Conservation (phyloP, 208 protist genomes). For the Acanthamoeba lenticulata region DNA sequence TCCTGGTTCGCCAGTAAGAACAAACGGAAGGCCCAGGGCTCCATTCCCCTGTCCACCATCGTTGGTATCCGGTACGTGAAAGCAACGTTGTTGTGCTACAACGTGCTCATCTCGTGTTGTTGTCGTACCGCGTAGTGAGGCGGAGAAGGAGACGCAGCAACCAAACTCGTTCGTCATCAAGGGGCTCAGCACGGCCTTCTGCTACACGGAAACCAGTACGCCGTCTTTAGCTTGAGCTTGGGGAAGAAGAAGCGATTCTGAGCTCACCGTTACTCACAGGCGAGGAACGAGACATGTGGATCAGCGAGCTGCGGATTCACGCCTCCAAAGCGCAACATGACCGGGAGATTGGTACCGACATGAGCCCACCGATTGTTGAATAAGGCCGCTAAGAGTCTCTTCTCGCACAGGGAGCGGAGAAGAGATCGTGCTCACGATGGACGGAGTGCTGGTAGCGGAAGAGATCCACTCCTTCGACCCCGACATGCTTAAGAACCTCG, state of each 20-base stretch:
- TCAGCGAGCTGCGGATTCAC: conserved; percentile 40
- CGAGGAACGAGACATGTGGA: conserved; percentile 51
- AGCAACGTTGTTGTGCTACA: background rate
- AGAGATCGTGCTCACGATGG: conserved; percentile 24
- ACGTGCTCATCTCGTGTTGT: background rate
- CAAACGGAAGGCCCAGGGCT: background rate
- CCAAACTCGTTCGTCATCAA: background rate
- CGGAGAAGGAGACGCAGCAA: conserved; percentile 12
- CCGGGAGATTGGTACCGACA: background rate
- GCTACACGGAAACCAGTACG: background rate
- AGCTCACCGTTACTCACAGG: background rate
- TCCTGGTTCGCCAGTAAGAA: conserved; percentile 41
- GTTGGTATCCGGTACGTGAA: background rate
- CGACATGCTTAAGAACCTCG: background rate
- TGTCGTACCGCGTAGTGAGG: background rate
- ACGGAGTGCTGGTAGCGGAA: conserved; percentile 6
- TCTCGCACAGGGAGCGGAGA: conserved; percentile 21
- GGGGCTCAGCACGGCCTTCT: background rate
- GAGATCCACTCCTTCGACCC: conserved; percentile 3
- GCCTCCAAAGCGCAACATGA: conserved; percentile 38
- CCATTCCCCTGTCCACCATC: background rate
- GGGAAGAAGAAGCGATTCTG: background rate
- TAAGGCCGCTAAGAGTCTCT: no score
- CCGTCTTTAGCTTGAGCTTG: background rate
- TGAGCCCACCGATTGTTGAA: background rate